Base-by-base conservation (phyloP, 2,329 filamentous ascomycete species). In the Leptosphaerulina australis region DNA sequence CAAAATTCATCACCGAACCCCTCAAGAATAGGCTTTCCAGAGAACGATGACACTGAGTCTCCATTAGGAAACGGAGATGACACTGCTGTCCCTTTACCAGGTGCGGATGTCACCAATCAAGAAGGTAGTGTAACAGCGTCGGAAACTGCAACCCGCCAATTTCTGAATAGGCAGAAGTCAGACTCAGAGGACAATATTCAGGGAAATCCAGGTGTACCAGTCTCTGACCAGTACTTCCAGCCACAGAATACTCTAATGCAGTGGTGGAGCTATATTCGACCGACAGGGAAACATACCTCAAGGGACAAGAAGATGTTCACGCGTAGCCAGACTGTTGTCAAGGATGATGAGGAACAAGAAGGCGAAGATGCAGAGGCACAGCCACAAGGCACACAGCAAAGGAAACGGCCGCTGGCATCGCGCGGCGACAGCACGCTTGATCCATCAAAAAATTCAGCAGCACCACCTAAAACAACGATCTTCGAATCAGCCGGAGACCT, bases 401-500 rank as follows among this genome's bases (percentile, higher is more conserved):
- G 57, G 29, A 76, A 76, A 46, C 71, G 77, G 44, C 78, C 77
- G 4, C 60, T 64, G 25, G 74, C 76, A 3, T 77, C 79, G 3
- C 72, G 79, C 45, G 81, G 81, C 6, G 77, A 81, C 52, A 81
- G 81, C 3, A 59, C 78, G 3, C 68, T 79, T 28, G 75, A 80
- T 36, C 77, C 81, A 30, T 63, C 71, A 7, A 60, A 65, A 38
- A 73, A 76, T 35, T 70, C 88, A 45, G 79, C 83, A 43, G 87
- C 90, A 6, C 94, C 94, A 3, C 94, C 94, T 0, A 88, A 85
- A 63, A 97, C 94, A 0, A 95, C 90, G 0, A 88, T 99, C 56
- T 96, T 99, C 53, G 94, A 99, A 75, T 92, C 93, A 4, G 94
- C 94, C 0, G 90, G 91, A 9, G 93, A 99, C 71, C 77, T 99